These are phyloP conservation scores for Vigna angularis DNA, from an alignment of 306 rosid species.

Conservation along the genomic window DNA sequence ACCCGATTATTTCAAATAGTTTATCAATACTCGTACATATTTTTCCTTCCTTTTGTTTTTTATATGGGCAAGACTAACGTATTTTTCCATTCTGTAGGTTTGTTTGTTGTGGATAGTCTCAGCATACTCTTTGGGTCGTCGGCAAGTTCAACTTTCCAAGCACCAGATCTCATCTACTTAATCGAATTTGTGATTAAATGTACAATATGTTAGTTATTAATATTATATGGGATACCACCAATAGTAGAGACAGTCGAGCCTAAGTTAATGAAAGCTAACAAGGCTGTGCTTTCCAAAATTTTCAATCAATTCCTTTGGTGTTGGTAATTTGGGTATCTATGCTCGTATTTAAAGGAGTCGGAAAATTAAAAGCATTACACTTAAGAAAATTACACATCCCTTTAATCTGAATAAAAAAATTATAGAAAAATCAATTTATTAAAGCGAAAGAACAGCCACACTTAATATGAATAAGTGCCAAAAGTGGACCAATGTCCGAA, in stretches of 20 bases:
- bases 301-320: too few species aligned
- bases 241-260: conserved; percentile 11
- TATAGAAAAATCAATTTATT: not conserved
- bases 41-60: not conserved
- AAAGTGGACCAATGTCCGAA: too few species aligned
- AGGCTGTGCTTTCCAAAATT: too few species aligned
- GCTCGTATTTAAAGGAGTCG: not conserved
- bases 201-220: conserved; percentile 18
- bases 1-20: not conserved
- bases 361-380: not conserved
- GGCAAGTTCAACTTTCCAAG: conserved; percentile 74
- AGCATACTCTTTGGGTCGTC: conserved; percentile 82
- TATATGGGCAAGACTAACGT: conserved; percentile 17
- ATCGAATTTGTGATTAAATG: not conserved
- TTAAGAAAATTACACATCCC: not conserved
- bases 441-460: too few species aligned
- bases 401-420: not conserved
- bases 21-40: not conserved
- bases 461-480: too few species aligned
- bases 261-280: not conserved
- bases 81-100: conserved; percentile 57
- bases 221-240: not conserved
- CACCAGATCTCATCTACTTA: conserved; percentile 46
- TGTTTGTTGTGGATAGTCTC: conserved; percentile 77
- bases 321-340: too few species aligned